Conservation (phyloP, 495 filamentous ascomycete species). For the Lasiosphaeriaceae sp. region DNA sequence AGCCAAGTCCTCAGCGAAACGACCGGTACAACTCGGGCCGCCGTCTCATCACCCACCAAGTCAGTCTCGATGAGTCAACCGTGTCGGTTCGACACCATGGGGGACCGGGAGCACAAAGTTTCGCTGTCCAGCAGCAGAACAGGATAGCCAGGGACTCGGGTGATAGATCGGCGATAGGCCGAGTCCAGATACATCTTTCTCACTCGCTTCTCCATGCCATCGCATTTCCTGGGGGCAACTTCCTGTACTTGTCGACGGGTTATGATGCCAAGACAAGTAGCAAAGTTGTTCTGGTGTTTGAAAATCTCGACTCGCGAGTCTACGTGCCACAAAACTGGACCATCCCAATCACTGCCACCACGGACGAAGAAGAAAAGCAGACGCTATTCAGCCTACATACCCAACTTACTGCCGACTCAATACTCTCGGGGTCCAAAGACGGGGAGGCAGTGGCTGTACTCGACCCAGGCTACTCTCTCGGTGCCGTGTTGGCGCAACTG, state of each 20-base stretch:
- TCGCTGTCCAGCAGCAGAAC: background rate
- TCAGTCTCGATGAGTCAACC: background rate
- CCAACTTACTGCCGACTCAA: background rate
- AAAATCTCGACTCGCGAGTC: background rate
- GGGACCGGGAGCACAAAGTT: too few relatives aligned
- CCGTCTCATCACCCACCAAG: conserved; percentile 1
- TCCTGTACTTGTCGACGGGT: conserved; percentile 2
- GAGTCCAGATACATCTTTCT: background rate
- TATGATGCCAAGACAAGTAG: background rate
- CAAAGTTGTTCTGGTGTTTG: background rate
- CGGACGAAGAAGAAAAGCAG: background rate
- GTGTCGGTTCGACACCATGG: background rate
- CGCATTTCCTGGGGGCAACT: background rate
- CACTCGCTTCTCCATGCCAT: conserved; percentile 1
- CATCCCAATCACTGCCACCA: background rate
- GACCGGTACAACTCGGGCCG: conserved; percentile 5
- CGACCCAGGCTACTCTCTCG: conserved; percentile 4
- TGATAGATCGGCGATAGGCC: background rate
- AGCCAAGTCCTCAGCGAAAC: conserved; percentile 1
- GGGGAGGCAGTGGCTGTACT: conserved; percentile 1
- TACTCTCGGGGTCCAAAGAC: background rate
- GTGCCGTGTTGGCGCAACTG: background rate
- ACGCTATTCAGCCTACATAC: background rate
- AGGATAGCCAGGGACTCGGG: background rate
- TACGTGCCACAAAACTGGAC: background rate